Percentiles rank a stretch among this genome's conserved stretches.
Evolutionary conservation across 805 yeast species (phyloP).

Genomic region (Metschnikowia orientalis): DNA sequence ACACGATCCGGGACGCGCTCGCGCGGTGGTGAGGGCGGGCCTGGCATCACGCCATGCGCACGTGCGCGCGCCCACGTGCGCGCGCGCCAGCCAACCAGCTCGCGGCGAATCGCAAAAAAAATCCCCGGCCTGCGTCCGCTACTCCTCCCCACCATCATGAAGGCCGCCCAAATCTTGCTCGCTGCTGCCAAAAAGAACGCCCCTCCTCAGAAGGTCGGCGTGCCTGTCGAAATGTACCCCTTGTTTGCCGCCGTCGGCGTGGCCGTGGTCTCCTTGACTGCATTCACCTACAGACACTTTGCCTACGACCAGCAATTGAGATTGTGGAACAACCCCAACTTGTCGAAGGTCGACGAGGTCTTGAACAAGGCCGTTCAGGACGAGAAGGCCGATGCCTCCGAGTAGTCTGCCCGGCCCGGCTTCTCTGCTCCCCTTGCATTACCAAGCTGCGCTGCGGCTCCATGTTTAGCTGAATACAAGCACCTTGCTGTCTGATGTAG

Average conservation of each 20-base stretch:
- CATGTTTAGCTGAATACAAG: conserved; percentile 6
- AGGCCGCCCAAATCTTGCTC: conserved; percentile 37
- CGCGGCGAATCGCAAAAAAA: conserved; percentile 9
- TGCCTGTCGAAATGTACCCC: conserved; percentile 45
- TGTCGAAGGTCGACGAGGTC: conserved; percentile 40
- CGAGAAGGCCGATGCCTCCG: conserved; percentile 15
- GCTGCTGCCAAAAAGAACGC: conserved; percentile 36
- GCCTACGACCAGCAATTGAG: conserved; percentile 43
- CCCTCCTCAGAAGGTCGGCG: conserved; percentile 16
- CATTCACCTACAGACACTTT: conserved; percentile 46
- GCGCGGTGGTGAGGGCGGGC: conserved; percentile 24
- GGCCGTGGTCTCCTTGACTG: conserved; percentile 35
- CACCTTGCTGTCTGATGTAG: background rate
- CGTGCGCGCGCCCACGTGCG: conserved; percentile 2
- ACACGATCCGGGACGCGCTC: conserved; percentile 52
- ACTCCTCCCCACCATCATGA: conserved; percentile 23
- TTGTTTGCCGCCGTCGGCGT: conserved; percentile 43
- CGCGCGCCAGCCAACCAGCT: conserved; percentile 18
- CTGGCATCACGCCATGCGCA: background rate
- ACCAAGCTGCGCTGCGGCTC: conserved; percentile 2
- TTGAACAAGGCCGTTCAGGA: conserved; percentile 35
- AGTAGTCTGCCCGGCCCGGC: conserved; percentile 6
- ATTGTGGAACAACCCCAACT: conserved; percentile 43
- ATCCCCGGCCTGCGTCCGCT: conserved; percentile 2
- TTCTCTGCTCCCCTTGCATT: too few relatives aligned